These are phyloP conservation scores for Coccomyxa sp. DNA, from an alignment of 139 green algal species.

Conservation along the genomic window DNA sequence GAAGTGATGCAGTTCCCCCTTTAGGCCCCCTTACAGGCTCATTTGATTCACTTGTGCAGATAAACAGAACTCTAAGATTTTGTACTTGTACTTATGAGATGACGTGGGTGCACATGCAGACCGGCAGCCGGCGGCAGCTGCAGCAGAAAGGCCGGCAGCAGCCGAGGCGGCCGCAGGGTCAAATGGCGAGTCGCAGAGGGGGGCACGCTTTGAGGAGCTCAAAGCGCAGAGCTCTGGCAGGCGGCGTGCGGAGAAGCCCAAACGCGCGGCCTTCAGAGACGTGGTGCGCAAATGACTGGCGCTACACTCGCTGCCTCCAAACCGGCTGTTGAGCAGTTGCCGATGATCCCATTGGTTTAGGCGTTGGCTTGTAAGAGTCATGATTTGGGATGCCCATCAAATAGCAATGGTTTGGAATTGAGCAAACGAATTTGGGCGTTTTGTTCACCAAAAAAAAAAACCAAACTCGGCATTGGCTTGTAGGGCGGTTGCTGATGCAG, in stretches of 20 bases:
- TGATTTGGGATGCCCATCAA: not conserved
- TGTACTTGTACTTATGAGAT: too few relatives aligned
- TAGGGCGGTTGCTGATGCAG: not conserved
- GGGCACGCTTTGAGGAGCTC: conserved; percentile 3
- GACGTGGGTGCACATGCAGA: not conserved
- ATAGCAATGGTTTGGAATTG: too few relatives aligned
- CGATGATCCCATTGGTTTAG: not conserved
- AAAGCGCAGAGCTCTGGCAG: not conserved
- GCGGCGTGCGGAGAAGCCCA: not conserved
- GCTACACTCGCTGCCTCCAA: too few relatives aligned
- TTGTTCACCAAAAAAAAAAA: too few relatives aligned
- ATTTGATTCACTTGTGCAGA: not conserved
- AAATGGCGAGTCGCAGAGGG: not conserved
- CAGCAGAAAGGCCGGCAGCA: not conserved
- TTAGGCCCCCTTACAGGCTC: too few relatives aligned
- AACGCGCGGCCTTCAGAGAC: not conserved
- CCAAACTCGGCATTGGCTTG: not conserved
- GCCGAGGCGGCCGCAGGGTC: not conserved
- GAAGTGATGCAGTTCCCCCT: too few relatives aligned
- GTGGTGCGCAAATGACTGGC: not conserved
- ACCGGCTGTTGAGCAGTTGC: too few relatives aligned
- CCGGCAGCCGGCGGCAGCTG: not conserved
- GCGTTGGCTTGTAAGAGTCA: not conserved
- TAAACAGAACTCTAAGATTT: not conserved
- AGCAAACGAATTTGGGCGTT: too few relatives aligned